Evolutionary conservation across 768 basidiomycete species (phyloP).

Genomic region (Podaxis sp.): DNA sequence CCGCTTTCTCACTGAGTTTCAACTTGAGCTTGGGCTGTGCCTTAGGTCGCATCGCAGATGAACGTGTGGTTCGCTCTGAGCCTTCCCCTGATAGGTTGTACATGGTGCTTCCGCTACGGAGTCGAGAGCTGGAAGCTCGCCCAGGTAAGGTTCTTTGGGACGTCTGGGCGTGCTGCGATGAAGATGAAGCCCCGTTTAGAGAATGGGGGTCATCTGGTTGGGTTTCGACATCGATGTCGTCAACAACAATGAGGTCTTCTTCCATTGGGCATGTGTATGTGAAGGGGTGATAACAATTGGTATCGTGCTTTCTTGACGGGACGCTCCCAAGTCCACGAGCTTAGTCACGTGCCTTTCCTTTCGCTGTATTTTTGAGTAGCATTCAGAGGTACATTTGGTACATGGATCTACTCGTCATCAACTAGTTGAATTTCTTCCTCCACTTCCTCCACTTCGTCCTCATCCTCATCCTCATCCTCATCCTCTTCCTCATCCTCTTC

Average conservation of each 20-base stretch:
- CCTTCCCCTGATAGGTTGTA: conserved; percentile 27
- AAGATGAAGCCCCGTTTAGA: conserved; percentile 15
- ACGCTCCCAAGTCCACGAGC: neutral
- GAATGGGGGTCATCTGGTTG: conserved; percentile 35
- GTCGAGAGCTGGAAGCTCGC: conserved; percentile 29
- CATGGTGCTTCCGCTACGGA: conserved; percentile 35
- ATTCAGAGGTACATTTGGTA: too few species aligned
- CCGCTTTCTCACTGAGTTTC: conserved; percentile 82
- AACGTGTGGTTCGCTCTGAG: conserved; percentile 58
- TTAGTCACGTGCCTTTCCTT: conserved; percentile 13
- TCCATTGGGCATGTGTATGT: conserved; percentile 36
- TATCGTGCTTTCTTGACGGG: neutral
- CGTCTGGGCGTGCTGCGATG: conserved; percentile 3
- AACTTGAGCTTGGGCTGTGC: conserved; percentile 81
- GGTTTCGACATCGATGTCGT: conserved; percentile 47
- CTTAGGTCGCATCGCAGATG: conserved; percentile 46
- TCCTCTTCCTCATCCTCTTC: conserved; percentile 15
- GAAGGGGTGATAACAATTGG: neutral
- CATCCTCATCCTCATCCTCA: conserved; percentile 11
- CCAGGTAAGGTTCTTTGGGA: conserved; percentile 19
- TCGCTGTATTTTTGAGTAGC: neutral
- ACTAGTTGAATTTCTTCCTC: neutral
- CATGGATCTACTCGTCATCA: too few species aligned
- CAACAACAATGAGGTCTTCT: conserved; percentile 63
- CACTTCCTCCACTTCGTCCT: neutral